Percentiles rank a stretch among this genome's conserved stretches.
These are phyloP conservation scores for Suaeda aralocaspica DNA, from an alignment of 148 eudicot species.

Conservation along the genomic window DNA sequence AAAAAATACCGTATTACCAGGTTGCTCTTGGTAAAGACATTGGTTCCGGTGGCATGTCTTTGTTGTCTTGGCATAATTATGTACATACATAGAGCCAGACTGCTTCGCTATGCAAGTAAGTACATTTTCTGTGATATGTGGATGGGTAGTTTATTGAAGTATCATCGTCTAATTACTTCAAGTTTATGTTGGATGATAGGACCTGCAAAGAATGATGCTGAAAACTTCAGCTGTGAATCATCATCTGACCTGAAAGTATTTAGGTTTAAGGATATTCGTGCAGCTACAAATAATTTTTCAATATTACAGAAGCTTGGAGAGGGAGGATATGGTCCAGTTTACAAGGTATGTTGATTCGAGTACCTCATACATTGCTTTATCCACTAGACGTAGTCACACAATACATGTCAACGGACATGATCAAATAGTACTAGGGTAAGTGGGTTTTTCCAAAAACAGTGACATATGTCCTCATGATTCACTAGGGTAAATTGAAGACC, in stretches of 20 bases:
- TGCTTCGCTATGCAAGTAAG: slow-evolving; percentile 22
- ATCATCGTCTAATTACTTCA: not conserved
- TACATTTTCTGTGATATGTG: not conserved
- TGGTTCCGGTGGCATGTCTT: slow-evolving; percentile 16
- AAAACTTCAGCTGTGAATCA: not conserved
- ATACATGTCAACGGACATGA: not conserved
- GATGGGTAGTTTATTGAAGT: too few relatives aligned
- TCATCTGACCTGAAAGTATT: slow-evolving; percentile 28
- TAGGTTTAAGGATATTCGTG: slow-evolving; percentile 25
- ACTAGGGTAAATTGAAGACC: slow-evolving; percentile 32
- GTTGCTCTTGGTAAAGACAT: slow-evolving; percentile 15
- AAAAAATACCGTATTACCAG: slow-evolving; percentile 4
- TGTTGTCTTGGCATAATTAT: slow-evolving; percentile 13
- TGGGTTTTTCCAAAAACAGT: not conserved
- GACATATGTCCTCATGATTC: not conserved
- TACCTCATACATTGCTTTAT: too few relatives aligned
- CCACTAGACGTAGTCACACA: too few relatives aligned
- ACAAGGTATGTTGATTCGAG: slow-evolving; percentile 41
- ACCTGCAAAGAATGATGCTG: not conserved
- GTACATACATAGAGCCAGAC: slow-evolving; percentile 12
- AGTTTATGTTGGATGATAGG: not conserved
- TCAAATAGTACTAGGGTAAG: not conserved
- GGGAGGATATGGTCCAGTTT: slow-evolving; percentile 50
- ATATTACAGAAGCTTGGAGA: slow-evolving; percentile 34
- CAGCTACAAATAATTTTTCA: slow-evolving; percentile 36